Conservation (phyloP, 2,329 filamentous ascomycete species). For the Aquanectria penicillioides region DNA sequence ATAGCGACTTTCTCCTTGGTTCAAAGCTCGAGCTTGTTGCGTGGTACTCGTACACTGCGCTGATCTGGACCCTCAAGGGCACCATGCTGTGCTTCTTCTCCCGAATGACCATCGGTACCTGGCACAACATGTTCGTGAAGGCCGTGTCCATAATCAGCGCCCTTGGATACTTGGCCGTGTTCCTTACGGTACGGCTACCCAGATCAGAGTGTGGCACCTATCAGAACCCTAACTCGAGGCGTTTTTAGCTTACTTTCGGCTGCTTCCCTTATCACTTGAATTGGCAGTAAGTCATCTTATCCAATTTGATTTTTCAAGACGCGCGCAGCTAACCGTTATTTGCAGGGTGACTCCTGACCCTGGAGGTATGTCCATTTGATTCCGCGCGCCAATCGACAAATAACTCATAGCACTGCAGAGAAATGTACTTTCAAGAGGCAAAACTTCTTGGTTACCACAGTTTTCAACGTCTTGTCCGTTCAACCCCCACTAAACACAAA, state of each 20-base stretch:
- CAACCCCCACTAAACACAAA: rapidly evolving
- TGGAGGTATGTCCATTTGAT: constrained; percentile 5
- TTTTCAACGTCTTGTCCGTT: constrained; percentile 37
- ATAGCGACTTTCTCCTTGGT: constrained; percentile 43
- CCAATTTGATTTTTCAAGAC: rapidly evolving
- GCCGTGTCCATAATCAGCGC: constrained; percentile 6
- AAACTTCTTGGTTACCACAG: constrained; percentile 32
- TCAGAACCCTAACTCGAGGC: neutral
- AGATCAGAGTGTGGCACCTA: rapidly evolving
- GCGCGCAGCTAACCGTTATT: constrained; percentile 3
- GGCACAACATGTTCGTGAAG: constrained; percentile 37
- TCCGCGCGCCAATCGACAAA: neutral
- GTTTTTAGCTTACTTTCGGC: constrained; percentile 31
- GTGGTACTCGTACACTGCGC: constrained; percentile 52
- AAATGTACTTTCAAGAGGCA: constrained; percentile 30
- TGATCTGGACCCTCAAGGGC: constrained; percentile 49
- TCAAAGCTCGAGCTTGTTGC: constrained; percentile 50
- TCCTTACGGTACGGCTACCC: constrained; percentile 28
- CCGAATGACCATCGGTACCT: constrained; percentile 41
- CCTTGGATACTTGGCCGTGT: constrained; percentile 28
- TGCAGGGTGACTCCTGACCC: constrained; percentile 31
- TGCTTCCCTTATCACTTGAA: constrained; percentile 35
- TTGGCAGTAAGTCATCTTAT: constrained; percentile 30
- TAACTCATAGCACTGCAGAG: neutral
- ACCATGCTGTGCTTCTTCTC: constrained; percentile 44